Conservation (phyloP, 805 yeast species). For the Saccharomyces paradoxus region DNA sequence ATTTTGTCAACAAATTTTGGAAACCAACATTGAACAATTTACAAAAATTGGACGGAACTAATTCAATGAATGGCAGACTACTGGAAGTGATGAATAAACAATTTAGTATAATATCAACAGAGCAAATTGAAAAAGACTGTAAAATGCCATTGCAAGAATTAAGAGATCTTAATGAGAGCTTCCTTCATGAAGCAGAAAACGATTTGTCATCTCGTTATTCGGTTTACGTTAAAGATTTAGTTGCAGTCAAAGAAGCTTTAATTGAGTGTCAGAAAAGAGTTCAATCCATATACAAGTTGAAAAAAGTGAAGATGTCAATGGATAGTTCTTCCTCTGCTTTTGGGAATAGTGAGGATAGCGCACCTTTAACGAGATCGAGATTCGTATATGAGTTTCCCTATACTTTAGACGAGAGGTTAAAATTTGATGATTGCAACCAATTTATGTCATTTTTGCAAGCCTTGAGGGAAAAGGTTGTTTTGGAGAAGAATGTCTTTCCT, state of each 20-base stretch:
- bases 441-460: slow-evolving; percentile 8
- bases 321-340: neutral
- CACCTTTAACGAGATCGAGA: neutral
- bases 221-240: slow-evolving; percentile 8
- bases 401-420: slow-evolving; percentile 11
- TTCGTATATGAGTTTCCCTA: slow-evolving; percentile 6
- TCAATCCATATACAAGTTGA: neutral
- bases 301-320: neutral
- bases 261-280: slow-evolving; percentile 3
- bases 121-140: slow-evolving; percentile 5
- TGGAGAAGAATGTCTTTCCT: slow-evolving; percentile 23
- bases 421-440: slow-evolving; percentile 10
- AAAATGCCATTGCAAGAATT: slow-evolving; percentile 5
- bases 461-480: slow-evolving; percentile 14
- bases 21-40: slow-evolving; percentile 3
- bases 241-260: slow-evolving; percentile 5
- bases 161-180: slow-evolving; percentile 3
- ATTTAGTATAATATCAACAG: neutral
- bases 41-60: neutral
- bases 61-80: slow-evolving; percentile 1
- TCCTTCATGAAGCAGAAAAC: slow-evolving; percentile 5
- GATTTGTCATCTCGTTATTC: slow-evolving; percentile 5
- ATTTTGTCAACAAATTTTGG: slow-evolving; percentile 16
- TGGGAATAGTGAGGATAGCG: neutral
- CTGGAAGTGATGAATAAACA: neutral